Evolutionary conservation across 257 asterid genomes (phyloP), one percentile per base, ranked within the genome.

Genomic region (Solanum lycopersicoides): DNA sequence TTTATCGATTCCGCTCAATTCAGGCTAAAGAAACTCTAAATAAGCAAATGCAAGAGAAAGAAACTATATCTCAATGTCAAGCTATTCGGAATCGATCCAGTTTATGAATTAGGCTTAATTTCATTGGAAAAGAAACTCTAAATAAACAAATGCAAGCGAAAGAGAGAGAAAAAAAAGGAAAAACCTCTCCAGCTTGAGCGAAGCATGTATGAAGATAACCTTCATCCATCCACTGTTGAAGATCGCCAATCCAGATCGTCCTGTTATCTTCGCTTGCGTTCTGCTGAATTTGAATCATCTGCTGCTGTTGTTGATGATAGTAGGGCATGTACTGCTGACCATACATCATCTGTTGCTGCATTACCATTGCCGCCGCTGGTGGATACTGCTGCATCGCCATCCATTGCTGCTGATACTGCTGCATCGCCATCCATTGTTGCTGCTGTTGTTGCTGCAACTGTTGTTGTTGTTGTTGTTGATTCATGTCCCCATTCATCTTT

Each of bases 181-280:
- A 56, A 47, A 95, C 99, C 98, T 95, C 99, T 68, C 95, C 98
- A 39, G 95, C 37, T 71, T 91, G 94, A 65, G 96, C 89, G 83
- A 97, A 97, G 90, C 98, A 95, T 15, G 96, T 87, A 53, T 93
- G 96, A 6, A 97, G 94, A 94, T 97, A 97, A 65, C 76, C 82
- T 87, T 97, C 99, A 86, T 96, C 99, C 99, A 97, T 97, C 99
- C 99, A 96, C 65, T 91, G 98, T 91, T 93, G 97, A 82, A 97
- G 98, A 94, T 97, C 99, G 72, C 99, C 99, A 89, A 96, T 96
- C 99, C 99, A 97, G 93, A 97, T 91, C 90, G 99, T 96, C 84
- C 92, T 94, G 77, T 97, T 97, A 86, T 97, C 99, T 28, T 97
- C 99, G 14, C 89, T 88, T 23, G 96, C 86, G 83, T 82, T 98